Percentiles rank a stretch among this genome's conserved stretches.
These are phyloP conservation scores for Rhodotorula mucilaginosa DNA, from an alignment of 1,284 basidiomycete genomes.

Conservation along the genomic window DNA sequence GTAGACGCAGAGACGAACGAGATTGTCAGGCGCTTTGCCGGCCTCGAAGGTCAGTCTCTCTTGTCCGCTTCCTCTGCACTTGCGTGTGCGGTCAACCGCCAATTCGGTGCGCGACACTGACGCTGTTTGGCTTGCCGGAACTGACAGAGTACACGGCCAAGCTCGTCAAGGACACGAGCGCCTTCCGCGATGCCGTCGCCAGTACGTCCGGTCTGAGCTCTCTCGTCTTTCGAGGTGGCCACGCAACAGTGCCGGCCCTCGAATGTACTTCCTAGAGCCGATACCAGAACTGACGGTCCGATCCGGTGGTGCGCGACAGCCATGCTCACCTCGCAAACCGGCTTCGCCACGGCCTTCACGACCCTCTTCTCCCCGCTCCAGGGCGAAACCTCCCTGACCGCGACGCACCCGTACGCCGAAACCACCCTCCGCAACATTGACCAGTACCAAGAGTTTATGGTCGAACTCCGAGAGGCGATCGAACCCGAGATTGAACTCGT, in stretches of 20 bases:
- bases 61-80: too few species aligned
- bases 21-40: constrained; percentile 36
- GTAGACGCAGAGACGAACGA: constrained; percentile 59
- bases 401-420: constrained; percentile 72
- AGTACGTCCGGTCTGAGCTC: constrained; percentile 54
- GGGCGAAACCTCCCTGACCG: constrained; percentile 56
- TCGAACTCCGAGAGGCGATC: constrained; percentile 70
- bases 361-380: constrained; percentile 74
- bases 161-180: constrained; percentile 84
- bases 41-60: constrained; percentile 26
- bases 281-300: too few species aligned
- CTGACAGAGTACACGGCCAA: constrained; percentile 83
- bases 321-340: constrained; percentile 73
- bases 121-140: too few species aligned
- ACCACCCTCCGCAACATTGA: constrained; percentile 77
- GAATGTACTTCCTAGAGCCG: too few species aligned
- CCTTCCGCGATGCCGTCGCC: constrained; percentile 78
- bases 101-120: too few species aligned
- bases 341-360: constrained; percentile 73
- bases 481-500: constrained; percentile 93
- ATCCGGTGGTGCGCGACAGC: constrained; percentile 52
- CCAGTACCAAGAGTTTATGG: constrained; percentile 69
- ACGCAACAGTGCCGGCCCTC: not conserved
- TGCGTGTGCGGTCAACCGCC: not conserved
- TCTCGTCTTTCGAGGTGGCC: too few species aligned